phyloP scores from a whole-genome alignment of 164 flowering plant species.

The Euptelea pleiosperma region DNA sequence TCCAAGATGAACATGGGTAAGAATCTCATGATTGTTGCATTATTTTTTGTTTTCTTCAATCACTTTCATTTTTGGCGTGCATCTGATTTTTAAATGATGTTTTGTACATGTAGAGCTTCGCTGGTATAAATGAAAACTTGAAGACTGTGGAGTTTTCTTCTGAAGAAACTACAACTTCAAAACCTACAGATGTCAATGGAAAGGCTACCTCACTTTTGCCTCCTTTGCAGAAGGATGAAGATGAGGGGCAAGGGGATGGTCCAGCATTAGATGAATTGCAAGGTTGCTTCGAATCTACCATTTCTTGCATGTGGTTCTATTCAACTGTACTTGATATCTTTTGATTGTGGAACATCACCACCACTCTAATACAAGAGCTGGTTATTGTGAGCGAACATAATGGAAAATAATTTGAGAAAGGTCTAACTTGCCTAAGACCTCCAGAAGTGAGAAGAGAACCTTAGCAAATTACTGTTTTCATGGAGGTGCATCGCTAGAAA shows the following conservation, averaged over 20 bases:
- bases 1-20: not conserved
- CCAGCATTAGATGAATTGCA: slow-evolving; percentile 16
- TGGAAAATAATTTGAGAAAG: too few species aligned
- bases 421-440: too few species aligned
- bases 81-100: not conserved
- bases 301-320: not conserved
- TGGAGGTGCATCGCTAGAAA: too few species aligned
- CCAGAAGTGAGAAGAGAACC: too few species aligned
- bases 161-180: slow-evolving; percentile 6
- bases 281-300: slow-evolving; percentile 10
- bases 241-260: slow-evolving; percentile 23
- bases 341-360: too few species aligned
- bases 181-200: slow-evolving; percentile 10
- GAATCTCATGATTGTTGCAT: not conserved
- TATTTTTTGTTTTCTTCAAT: not conserved
- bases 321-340: not conserved
- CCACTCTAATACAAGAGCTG: too few species aligned
- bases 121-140: slow-evolving; percentile 4
- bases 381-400: too few species aligned
- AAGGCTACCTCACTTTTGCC: slow-evolving; percentile 12
- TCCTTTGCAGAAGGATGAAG: slow-evolving; percentile 20
- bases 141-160: not conserved
- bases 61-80: not conserved
- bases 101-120: not conserved
- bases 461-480: too few species aligned